phyloP scores from a whole-genome alignment of 257 asterid species.

The Anisodus acutangulus region DNA sequence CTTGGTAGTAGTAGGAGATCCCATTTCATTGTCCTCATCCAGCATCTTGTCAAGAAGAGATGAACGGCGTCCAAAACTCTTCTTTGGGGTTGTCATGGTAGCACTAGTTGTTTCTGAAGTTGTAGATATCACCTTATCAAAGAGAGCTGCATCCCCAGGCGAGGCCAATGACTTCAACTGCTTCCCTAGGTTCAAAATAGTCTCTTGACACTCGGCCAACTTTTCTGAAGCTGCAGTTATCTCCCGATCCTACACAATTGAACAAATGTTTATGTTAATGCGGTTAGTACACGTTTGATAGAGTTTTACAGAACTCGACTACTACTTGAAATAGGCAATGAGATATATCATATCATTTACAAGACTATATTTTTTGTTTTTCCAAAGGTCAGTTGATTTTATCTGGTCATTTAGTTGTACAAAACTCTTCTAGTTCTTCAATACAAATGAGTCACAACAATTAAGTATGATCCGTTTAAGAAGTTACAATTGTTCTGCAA shows the following conservation, averaged over 20 bases:
- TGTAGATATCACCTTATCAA: conserved; percentile 52
- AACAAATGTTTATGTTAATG: not conserved
- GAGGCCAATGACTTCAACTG: conserved; percentile 86
- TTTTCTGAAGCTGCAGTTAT: conserved; percentile 79
- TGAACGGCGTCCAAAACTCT: conserved; percentile 47
- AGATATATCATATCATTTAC: conserved; percentile 15
- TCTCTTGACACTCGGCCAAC: conserved; percentile 91
- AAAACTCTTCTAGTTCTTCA: not conserved
- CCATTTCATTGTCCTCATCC: conserved; percentile 59
- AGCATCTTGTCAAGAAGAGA: conserved; percentile 78
- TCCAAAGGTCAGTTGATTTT: not conserved
- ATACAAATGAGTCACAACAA: conserved; percentile 1
- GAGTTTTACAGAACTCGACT: not conserved
- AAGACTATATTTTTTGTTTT: not conserved
- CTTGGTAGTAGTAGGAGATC: conserved; percentile 47
- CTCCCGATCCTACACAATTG: conserved; percentile 67
- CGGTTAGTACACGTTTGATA: not conserved
- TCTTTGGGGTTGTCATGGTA: conserved; percentile 48
- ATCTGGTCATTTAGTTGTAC: conserved; percentile 15
- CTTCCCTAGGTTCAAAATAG: conserved; percentile 80
- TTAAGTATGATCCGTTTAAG: not conserved
- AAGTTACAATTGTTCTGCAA: no score
- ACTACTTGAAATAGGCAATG: not conserved
- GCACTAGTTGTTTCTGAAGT: conserved; percentile 43
- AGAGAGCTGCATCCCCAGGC: conserved; percentile 57